Evolutionary conservation across 441 rosid genomes (phyloP).

Genomic region (Codiaeum variegatum): DNA sequence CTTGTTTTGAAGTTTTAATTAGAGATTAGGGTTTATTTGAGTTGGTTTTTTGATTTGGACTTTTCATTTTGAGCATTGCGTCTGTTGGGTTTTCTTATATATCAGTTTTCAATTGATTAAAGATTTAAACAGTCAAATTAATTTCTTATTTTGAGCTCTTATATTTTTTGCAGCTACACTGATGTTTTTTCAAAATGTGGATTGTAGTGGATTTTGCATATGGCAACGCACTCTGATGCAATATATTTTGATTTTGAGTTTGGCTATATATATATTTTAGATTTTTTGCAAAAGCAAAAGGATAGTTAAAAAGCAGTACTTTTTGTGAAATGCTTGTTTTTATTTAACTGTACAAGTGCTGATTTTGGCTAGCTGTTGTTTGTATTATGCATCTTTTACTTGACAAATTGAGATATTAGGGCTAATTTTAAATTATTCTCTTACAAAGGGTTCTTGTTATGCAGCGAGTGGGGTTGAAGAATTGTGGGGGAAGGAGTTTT

Average conservation of each 20-base stretch:
- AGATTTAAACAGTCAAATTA: background rate
- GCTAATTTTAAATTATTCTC: conserved; percentile 13
- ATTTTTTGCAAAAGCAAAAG: background rate
- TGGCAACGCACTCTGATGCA: background rate
- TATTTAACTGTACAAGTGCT: background rate
- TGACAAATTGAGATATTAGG: conserved; percentile 7
- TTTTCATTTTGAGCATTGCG: conserved; percentile 16
- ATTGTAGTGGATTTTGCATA: background rate
- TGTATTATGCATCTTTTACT: background rate
- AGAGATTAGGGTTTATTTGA: conserved; percentile 23
- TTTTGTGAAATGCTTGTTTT: background rate
- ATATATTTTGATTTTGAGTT: background rate
- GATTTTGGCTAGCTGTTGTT: background rate
- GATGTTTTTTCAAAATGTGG: background rate
- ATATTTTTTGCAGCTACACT: conserved; percentile 5
- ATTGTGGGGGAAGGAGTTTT: conserved; percentile 33
- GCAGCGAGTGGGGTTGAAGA: conserved; percentile 34
- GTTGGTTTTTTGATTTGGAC: conserved; percentile 16
- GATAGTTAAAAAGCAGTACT: background rate
- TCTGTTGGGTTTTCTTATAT: conserved; percentile 5
- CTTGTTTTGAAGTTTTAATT: background rate
- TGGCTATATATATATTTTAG: background rate
- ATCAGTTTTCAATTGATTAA: conserved; percentile 7
- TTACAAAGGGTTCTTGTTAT: conserved; percentile 19
- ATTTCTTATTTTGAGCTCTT: background rate